Percentiles rank a stretch among this genome's conserved stretches.
These are phyloP conservation scores for Penicillium waksmanii DNA, from an alignment of 495 filamentous ascomycete species.

Conservation along the genomic window DNA sequence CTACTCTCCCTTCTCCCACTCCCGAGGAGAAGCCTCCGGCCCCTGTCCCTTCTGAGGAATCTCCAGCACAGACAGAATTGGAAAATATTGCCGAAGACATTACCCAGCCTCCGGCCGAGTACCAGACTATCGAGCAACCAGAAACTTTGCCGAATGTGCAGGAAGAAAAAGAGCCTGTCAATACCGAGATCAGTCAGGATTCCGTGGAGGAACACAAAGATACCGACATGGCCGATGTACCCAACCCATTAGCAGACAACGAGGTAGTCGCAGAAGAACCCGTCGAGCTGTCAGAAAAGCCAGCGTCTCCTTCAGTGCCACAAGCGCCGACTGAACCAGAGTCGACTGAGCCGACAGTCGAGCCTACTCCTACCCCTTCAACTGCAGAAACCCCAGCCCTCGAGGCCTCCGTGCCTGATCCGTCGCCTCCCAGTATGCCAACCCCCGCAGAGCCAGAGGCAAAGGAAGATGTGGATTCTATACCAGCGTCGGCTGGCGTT, in stretches of 20 bases:
- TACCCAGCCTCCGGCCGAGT: background rate
- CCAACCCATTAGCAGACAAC: slow-evolving; percentile 8
- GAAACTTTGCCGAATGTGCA: background rate
- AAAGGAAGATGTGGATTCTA: background rate
- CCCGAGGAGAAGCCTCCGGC: slow-evolving; percentile 7
- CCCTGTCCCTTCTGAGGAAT: slow-evolving; percentile 5
- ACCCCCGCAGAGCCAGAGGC: slow-evolving; percentile 2
- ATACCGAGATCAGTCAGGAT: background rate
- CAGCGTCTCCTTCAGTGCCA: slow-evolving; percentile 6
- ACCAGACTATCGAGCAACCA: background rate
- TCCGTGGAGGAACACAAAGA: slow-evolving; percentile 15
- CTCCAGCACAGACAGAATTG: slow-evolving; percentile 2
- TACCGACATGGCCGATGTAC: slow-evolving; percentile 16
- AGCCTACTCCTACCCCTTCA: slow-evolving; percentile 1
- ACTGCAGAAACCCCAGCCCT: slow-evolving; percentile 1
- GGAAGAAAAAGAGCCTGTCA: background rate
- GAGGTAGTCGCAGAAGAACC: slow-evolving; percentile 1
- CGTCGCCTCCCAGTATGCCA: background rate
- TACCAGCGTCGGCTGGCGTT: background rate
- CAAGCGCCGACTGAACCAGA: background rate
- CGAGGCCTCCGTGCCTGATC: background rate
- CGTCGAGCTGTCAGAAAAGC: slow-evolving; percentile 5
- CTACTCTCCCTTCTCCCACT: slow-evolving; percentile 6
- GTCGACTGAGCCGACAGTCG: background rate
- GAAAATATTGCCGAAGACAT: background rate